phyloP scores from a whole-genome alignment of 257 asterid genomes.

The Solanum chiquidenum region DNA sequence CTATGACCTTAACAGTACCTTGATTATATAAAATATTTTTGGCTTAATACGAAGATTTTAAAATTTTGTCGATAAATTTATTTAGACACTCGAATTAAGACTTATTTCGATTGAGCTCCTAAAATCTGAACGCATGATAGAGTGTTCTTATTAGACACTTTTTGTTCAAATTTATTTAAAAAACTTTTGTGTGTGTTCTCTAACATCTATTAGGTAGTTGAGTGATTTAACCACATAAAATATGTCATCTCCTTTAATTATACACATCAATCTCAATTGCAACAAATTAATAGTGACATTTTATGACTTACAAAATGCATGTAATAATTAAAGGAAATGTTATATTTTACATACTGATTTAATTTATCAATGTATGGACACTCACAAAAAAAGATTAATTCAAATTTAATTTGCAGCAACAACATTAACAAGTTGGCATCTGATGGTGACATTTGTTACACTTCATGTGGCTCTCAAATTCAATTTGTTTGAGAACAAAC shows the following conservation, averaged over 20 bases:
- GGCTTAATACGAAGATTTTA: background rate
- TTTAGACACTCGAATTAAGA: background rate
- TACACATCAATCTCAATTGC: background rate
- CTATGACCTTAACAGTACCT: background rate
- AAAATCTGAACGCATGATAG: background rate
- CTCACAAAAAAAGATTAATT: background rate
- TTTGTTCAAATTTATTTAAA: too few relatives aligned
- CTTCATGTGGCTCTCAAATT: constrained; percentile 64
- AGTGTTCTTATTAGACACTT: background rate
- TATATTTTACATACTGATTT: background rate
- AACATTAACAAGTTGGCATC: constrained; percentile 91
- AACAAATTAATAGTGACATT: background rate
- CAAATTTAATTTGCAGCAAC: constrained; percentile 41
- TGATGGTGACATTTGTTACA: constrained; percentile 84
- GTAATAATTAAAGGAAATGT: background rate
- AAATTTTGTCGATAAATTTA: too few relatives aligned
- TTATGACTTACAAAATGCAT: background rate
- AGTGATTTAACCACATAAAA: background rate
- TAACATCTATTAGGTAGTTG: too few relatives aligned
- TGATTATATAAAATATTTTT: background rate
- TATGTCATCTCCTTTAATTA: background rate
- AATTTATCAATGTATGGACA: background rate
- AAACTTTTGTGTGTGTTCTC: background rate
- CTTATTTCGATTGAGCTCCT: too few relatives aligned
- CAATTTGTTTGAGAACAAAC: constrained; percentile 69